Evolutionary conservation across 1,284 basidiomycete genomes (phyloP).

Genomic region (Leccinum subfulvum): DNA sequence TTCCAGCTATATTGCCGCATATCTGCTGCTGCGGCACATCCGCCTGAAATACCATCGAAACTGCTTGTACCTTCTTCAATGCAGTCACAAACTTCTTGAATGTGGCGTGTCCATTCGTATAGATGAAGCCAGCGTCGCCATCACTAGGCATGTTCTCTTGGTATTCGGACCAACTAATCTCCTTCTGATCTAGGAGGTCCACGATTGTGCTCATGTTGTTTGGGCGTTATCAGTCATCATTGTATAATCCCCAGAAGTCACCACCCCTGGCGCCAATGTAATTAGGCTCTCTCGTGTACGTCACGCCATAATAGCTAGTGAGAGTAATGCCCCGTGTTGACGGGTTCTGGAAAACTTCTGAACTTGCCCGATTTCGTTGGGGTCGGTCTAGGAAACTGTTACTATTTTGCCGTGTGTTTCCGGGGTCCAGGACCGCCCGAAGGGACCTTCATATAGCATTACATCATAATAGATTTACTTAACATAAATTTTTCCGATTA

Average conservation of each 20-base stretch:
- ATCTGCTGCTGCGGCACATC: too few species aligned
- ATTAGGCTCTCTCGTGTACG: slow-evolving; percentile 68
- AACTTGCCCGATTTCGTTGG: too few species aligned
- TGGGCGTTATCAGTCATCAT: slow-evolving; percentile 39
- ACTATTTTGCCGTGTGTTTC: too few species aligned
- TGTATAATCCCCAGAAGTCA: slow-evolving; percentile 55
- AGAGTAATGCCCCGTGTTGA: slow-evolving; percentile 54
- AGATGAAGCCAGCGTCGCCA: slow-evolving; percentile 49
- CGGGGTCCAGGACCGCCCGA: too few species aligned
- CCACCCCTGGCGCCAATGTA: slow-evolving; percentile 52
- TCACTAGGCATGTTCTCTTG: slow-evolving; percentile 62
- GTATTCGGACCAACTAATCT: slow-evolving; percentile 54
- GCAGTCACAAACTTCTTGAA: too few species aligned
- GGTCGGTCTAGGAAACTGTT: too few species aligned
- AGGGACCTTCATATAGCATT: too few species aligned
- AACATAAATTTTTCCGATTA: too few species aligned
- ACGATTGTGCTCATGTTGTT: slow-evolving; percentile 43
- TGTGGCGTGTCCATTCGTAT: slow-evolving; percentile 32
- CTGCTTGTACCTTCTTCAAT: too few species aligned
- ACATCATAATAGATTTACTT: too few species aligned
- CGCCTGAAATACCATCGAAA: too few species aligned
- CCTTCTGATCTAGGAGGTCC: slow-evolving; percentile 61
- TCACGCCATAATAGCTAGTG: slow-evolving; percentile 53
- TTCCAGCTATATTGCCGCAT: too few species aligned
- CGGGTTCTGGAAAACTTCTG: slow-evolving; percentile 45